phyloP scores from a whole-genome alignment of 2,329 filamentous ascomycete genomes.

The Pezicula neosporulosa region DNA sequence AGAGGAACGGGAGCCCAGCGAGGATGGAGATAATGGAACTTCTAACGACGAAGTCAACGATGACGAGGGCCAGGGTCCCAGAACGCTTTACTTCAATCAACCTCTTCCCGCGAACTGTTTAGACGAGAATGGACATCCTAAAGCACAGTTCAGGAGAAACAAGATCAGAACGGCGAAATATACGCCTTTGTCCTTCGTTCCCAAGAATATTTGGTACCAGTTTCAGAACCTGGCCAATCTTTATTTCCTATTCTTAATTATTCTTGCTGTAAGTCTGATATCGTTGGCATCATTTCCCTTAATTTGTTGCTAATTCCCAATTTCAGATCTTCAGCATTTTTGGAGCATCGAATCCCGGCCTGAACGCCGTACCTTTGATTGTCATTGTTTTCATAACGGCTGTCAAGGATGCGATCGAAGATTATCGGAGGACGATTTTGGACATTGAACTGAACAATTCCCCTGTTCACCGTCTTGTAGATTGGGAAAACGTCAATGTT shows the following conservation, averaged over 20 bases:
- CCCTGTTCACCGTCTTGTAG: conserved; percentile 81
- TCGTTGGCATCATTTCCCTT: not conserved
- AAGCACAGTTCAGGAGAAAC: conserved; percentile 74
- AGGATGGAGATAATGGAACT: conserved; percentile 26
- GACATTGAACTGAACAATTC: conserved; percentile 97
- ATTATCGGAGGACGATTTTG: conserved; percentile 85
- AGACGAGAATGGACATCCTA: conserved; percentile 77
- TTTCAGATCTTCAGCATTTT: conserved; percentile 92
- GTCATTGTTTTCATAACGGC: conserved; percentile 86
- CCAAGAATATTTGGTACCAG: conserved; percentile 96
- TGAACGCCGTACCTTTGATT: conserved; percentile 88
- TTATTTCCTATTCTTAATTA: conserved; percentile 96
- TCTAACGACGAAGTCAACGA: conserved; percentile 21
- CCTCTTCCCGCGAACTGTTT: conserved; percentile 71
- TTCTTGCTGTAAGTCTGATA: conserved; percentile 73
- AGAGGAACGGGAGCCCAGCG: conserved; percentile 18
- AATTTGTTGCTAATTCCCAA: conserved; percentile 19
- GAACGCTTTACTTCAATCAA: conserved; percentile 81
- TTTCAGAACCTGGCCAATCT: conserved; percentile 99
- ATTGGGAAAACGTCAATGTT: conserved; percentile 93
- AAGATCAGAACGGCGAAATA: conserved; percentile 99
- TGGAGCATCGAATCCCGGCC: conserved; percentile 82
- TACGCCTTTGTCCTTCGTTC: conserved; percentile 89
- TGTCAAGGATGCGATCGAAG: conserved; percentile 93
- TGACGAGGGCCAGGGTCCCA: conserved; percentile 32